phyloP scores from a whole-genome alignment of 768 basidiomycete species.

The Phylloporus scabripes region DNA sequence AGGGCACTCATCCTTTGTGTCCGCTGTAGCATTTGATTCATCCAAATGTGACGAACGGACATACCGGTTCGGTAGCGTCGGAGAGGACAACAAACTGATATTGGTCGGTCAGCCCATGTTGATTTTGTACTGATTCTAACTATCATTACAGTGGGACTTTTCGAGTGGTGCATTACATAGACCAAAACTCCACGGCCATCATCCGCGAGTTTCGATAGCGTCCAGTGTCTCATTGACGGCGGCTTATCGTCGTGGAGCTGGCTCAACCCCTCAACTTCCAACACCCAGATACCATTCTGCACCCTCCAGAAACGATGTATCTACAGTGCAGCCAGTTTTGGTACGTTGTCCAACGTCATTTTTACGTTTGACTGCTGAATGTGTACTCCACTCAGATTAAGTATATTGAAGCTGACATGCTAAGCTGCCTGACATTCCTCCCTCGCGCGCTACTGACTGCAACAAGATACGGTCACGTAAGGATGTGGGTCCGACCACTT shows the following conservation, averaged over 20 bases:
- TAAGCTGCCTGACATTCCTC: constrained; percentile 72
- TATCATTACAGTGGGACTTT: constrained; percentile 76
- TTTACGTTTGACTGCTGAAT: neutral
- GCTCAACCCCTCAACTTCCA: constrained; percentile 54
- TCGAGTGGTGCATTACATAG: constrained; percentile 86
- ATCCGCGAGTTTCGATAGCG: constrained; percentile 72
- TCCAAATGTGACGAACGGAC: constrained; percentile 81
- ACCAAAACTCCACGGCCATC: constrained; percentile 70
- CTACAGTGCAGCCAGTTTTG: constrained; percentile 85
- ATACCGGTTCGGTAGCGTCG: constrained; percentile 93
- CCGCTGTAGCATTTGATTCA: constrained; percentile 86
- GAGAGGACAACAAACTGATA: constrained; percentile 94
- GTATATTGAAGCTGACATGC: constrained; percentile 72
- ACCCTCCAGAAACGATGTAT: constrained; percentile 85
- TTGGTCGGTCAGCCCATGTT: constrained; percentile 46
- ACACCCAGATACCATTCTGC: constrained; percentile 72
- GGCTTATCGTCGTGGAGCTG: constrained; percentile 52
- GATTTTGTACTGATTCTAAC: neutral
- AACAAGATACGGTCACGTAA: constrained; percentile 72
- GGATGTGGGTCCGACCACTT: constrained; percentile 80
- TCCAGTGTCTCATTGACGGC: constrained; percentile 71
- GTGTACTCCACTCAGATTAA: constrained; percentile 51
- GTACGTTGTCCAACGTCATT: constrained; percentile 37
- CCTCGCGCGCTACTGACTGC: constrained; percentile 72
- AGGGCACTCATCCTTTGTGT: constrained; percentile 94